Conservation (phyloP, 2,329 filamentous ascomycete genomes). For the Ophiobolus disseminans region DNA sequence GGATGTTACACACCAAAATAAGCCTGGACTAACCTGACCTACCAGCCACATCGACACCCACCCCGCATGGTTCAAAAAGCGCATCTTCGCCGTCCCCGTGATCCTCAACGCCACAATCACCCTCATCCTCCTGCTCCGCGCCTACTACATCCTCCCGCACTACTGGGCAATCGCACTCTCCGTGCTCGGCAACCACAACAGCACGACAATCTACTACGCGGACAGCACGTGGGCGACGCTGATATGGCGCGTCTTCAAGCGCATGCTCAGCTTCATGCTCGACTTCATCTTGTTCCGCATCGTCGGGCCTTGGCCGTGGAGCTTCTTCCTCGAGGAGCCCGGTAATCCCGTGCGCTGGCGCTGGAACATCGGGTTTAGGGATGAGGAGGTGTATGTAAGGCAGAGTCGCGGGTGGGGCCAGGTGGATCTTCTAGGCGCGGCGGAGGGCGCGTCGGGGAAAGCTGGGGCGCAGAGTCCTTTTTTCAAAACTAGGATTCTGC, state of each 20-base stretch:
- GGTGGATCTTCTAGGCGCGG: slow-evolving; percentile 59
- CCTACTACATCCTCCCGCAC: slow-evolving; percentile 72
- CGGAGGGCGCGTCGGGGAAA: slow-evolving; percentile 54
- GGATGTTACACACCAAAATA: too few relatives aligned
- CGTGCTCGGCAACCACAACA: slow-evolving; percentile 69
- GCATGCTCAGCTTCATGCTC: slow-evolving; percentile 71
- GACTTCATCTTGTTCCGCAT: slow-evolving; percentile 68
- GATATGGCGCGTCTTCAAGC: slow-evolving; percentile 62
- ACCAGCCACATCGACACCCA: slow-evolving; percentile 84
- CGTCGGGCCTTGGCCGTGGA: slow-evolving; percentile 56
- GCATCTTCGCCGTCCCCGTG: slow-evolving; percentile 81
- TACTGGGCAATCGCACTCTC: slow-evolving; percentile 74
- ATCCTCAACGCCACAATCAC: slow-evolving; percentile 75
- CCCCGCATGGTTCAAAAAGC: slow-evolving; percentile 74
- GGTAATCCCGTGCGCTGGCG: slow-evolving; percentile 75
- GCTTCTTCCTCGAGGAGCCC: slow-evolving; percentile 67
- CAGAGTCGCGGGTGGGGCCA: slow-evolving; percentile 76
- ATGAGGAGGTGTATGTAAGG: slow-evolving; percentile 81
- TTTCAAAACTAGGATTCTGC: slow-evolving; percentile 68
- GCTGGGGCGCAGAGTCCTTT: slow-evolving; percentile 61
- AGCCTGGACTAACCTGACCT: too few relatives aligned
- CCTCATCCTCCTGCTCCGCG: slow-evolving; percentile 70
- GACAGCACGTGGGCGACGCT: slow-evolving; percentile 64
- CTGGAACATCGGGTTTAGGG: slow-evolving; percentile 75
- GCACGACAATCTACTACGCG: slow-evolving; percentile 68